Percentiles rank a stretch among this genome's conserved stretches.
Conservation (phyloP, 768 basidiomycete species). For the Porpolomopsis calyptriformis region DNA sequence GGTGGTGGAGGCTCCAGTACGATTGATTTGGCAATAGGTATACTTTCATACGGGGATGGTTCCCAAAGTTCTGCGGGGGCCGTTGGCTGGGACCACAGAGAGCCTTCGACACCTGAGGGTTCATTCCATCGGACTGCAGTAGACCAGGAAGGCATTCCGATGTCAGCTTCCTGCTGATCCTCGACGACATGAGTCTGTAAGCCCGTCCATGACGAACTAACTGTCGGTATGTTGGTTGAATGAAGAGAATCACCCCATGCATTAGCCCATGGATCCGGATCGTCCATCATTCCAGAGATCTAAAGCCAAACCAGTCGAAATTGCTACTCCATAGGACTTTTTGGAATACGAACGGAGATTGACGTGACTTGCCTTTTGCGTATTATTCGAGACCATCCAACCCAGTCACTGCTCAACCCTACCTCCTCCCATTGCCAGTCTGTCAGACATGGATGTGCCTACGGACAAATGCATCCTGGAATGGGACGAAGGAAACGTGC, state of each 20-base stretch:
- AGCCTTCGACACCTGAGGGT: slow-evolving; percentile 27
- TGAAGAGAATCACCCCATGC: slow-evolving; percentile 49
- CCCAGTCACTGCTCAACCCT: background rate
- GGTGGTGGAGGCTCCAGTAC: slow-evolving; percentile 8
- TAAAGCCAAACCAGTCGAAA: slow-evolving; percentile 41
- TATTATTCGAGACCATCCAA: too few relatives aligned
- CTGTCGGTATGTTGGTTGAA: slow-evolving; percentile 1
- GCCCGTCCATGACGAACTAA: slow-evolving; percentile 4
- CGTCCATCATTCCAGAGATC: too few relatives aligned
- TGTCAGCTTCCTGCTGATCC: slow-evolving; percentile 41
- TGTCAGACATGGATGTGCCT: too few relatives aligned
- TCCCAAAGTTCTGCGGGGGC: slow-evolving; percentile 20
- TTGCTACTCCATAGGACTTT: too few relatives aligned
- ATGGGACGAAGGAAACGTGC: slow-evolving; percentile 74
- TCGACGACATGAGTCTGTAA: slow-evolving; percentile 11
- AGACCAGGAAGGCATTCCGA: slow-evolving; percentile 50
- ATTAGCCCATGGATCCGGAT: slow-evolving; percentile 68
- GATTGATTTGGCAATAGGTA: slow-evolving; percentile 24
- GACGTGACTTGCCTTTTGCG: too few relatives aligned
- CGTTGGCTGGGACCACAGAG: slow-evolving; percentile 32
- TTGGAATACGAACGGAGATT: too few relatives aligned
- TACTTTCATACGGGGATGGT: slow-evolving; percentile 33
- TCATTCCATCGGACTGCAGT: slow-evolving; percentile 39
- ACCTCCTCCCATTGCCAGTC: slow-evolving; percentile 25
- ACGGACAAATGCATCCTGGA: slow-evolving; percentile 39